Evolutionary conservation across 2,329 filamentous ascomycete species (phyloP).

Genomic region (Sclerotinia sclerotiorum): DNA sequence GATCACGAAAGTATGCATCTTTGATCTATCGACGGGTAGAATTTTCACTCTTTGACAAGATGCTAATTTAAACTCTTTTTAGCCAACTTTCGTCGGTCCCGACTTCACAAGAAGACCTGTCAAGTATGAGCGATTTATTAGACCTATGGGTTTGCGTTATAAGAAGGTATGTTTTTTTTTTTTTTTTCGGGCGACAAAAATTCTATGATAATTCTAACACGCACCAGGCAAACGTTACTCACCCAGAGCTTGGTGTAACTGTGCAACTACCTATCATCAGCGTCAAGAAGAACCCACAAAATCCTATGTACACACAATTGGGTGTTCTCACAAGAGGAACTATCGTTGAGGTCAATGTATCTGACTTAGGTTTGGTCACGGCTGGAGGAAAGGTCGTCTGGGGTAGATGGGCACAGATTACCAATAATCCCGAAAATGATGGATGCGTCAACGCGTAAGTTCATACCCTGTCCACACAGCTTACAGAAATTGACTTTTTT

Average conservation of each 20-base stretch:
- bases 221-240: constrained; percentile 55
- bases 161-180: constrained; percentile 60
- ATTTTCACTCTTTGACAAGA: not conserved
- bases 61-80: not conserved
- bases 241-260: constrained; percentile 80
- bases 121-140: constrained; percentile 67
- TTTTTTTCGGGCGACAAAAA: too few relatives aligned
- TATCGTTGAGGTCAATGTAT: constrained; percentile 88
- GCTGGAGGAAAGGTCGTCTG: constrained; percentile 90
- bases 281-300: constrained; percentile 84
- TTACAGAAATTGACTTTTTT: not conserved
- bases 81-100: constrained; percentile 74
- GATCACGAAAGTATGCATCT: constrained; percentile 52
- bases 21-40: not conserved
- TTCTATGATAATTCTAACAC: not conserved
- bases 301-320: constrained; percentile 87
- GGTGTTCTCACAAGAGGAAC: constrained; percentile 87
- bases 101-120: constrained; percentile 89
- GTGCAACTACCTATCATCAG: constrained; percentile 76
- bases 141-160: constrained; percentile 75
- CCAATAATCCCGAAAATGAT: constrained; percentile 42
- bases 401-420: constrained; percentile 77
- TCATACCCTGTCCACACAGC: not conserved
- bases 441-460: constrained; percentile 34
- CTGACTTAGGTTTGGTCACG: constrained; percentile 86